phyloP scores from a whole-genome alignment of 1,139 yeast species.

The Magnusiomyces ingens region DNA sequence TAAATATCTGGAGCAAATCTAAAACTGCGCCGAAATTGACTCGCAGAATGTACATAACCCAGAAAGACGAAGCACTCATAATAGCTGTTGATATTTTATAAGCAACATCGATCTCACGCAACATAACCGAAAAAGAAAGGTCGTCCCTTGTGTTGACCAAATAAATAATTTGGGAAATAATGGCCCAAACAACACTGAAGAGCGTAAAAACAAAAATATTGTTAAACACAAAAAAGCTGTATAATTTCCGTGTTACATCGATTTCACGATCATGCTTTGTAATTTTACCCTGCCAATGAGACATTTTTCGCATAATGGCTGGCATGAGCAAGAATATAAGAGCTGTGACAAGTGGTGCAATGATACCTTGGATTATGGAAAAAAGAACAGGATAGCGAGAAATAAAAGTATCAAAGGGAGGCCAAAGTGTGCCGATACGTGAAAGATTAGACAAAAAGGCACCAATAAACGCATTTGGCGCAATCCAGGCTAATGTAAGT shows the following conservation, averaged over 20 bases:
- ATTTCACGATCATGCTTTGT: conserved; percentile 36
- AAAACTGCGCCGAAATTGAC: conserved; percentile 31
- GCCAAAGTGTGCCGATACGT: conserved; percentile 35
- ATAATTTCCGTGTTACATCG: conserved; percentile 35
- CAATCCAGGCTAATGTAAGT: conserved; percentile 34
- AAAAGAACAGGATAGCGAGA: conserved; percentile 27
- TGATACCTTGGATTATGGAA: conserved; percentile 36
- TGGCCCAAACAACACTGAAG: conserved; percentile 37
- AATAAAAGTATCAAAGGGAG: conserved; percentile 29
- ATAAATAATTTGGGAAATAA: conserved; percentile 30
- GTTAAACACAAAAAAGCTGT: conserved; percentile 35
- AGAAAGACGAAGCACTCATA: conserved; percentile 36
- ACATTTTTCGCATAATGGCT: conserved; percentile 32
- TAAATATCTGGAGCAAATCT: conserved; percentile 32
- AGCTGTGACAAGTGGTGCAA: conserved; percentile 35
- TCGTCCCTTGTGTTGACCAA: conserved; percentile 21
- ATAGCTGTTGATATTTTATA: conserved; percentile 34
- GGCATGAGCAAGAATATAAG: conserved; percentile 35
- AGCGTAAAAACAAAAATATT: conserved; percentile 35
- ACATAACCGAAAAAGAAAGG: conserved; percentile 22
- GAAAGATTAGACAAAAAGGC: conserved; percentile 35
- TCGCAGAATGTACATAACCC: conserved; percentile 38
- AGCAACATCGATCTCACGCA: conserved; percentile 26
- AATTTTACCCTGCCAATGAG: conserved; percentile 36
- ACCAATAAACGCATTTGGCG: conserved; percentile 39